Conservation (phyloP, 1,284 basidiomycete genomes). For the Ustanciosporium gigantosporum region DNA sequence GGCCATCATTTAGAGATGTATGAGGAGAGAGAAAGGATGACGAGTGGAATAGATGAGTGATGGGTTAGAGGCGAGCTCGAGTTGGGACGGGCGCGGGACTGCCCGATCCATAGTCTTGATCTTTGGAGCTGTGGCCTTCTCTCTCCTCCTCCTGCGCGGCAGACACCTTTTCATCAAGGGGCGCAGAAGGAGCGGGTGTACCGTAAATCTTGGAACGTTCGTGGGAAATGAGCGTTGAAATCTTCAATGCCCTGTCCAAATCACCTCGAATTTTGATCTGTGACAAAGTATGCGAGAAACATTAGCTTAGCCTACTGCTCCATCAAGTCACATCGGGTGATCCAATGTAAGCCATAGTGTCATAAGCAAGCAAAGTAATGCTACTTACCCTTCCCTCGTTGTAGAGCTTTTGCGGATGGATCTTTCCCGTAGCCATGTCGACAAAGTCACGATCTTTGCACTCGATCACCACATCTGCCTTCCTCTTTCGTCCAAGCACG, state of each 20-base stretch:
- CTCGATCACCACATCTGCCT: constrained; percentile 54
- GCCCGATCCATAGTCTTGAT: constrained; percentile 40
- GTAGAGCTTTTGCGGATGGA: constrained; percentile 43
- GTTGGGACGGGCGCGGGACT: constrained; percentile 40
- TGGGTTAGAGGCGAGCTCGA: constrained; percentile 25
- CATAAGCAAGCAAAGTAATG: neutral
- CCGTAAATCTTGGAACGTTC: constrained; percentile 55
- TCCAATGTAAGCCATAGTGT: neutral
- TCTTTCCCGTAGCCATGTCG: constrained; percentile 53
- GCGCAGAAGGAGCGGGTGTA: constrained; percentile 10
- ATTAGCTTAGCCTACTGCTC: no score
- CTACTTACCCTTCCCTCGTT: constrained; percentile 43
- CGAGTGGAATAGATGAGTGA: neutral
- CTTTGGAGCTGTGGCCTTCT: constrained; percentile 13
- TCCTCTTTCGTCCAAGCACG: constrained; percentile 47
- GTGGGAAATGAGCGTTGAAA: constrained; percentile 45
- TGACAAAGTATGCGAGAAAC: no score
- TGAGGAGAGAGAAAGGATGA: no score
- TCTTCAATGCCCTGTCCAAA: constrained; percentile 45
- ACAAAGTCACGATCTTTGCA: constrained; percentile 54
- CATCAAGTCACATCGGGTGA: no score
- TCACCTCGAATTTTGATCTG: constrained; percentile 54
- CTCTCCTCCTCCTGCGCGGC: constrained; percentile 12
- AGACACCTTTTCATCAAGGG: constrained; percentile 6
- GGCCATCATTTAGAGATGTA: no score